Evolutionary conservation across 805 yeast genomes (phyloP), one percentile per base, ranked within the genome.

Genomic region (Kregervanrija delftensis): DNA sequence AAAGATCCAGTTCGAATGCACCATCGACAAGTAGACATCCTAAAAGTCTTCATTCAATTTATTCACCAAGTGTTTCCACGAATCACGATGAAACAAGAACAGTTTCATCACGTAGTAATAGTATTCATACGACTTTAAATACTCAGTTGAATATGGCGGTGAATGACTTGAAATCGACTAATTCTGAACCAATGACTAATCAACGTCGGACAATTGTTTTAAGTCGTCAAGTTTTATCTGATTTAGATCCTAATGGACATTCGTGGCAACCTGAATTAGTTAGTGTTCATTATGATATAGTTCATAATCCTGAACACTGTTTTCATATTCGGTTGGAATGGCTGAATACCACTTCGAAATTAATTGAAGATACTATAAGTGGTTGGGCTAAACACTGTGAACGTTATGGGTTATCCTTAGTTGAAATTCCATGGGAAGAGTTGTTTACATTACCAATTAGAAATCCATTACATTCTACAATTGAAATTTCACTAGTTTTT

Each of bases 251-350:
- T 0, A 66, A 72, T 30, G 68, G 71, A 2, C 73, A 79, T 48
- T 87, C 96, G 0, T 80, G 79, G 61, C 77, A 89, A 45, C 83
- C 84, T 0, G 99, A 93, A 53, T 63, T 81, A 2, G 70, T 89
- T 38, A 79, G 80, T 5, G 88, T 93, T 1, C 97, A 91, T 63
- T 86, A 87, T 57, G 99, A 93, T 59, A 74, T 82, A 37, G 90
- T 90, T 3, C 96, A 89, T 60, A 91, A 90, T 58, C 96, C 97
- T 0, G 91, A 86, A 52, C 96, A 90, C 56, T 90, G 97, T 58
- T 93, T 82, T 67, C 98, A 91, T 57, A 74, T 93, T 31, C 71
- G 96, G 39, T 62, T 91, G 11, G 97, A 93, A 59, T 93, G 99
- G 99, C 66, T 91, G 31, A 87, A 85, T 48, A 81, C 96, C 0